A percentile compares a stretch with the other conserved stretches of the same genome.
These are phyloP conservation scores for Puccinia coronata DNA, from an alignment of 1,284 basidiomycete genomes.

Conservation along the genomic window DNA sequence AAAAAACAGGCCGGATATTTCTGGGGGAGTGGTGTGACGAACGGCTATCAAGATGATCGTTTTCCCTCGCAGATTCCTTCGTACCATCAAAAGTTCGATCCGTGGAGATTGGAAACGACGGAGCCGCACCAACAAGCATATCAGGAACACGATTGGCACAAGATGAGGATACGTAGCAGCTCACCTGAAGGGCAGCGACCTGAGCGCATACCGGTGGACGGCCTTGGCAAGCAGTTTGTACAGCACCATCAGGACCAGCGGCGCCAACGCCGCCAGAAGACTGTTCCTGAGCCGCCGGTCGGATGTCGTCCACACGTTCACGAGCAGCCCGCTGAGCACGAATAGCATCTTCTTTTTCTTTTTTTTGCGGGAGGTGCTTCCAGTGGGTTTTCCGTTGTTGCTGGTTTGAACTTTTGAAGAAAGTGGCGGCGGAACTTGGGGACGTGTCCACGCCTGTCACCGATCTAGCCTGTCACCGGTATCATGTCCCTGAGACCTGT, in stretches of 20 bases:
- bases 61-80: conserved; percentile 23
- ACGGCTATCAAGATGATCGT: conserved; percentile 37
- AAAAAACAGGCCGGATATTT: neutral
- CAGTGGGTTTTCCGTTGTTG: neutral
- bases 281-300: neutral
- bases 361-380: neutral
- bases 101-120: too few species aligned
- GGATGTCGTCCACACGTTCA: conserved; percentile 1
- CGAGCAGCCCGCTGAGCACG: neutral
- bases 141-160: neutral
- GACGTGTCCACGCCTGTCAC: too few species aligned
- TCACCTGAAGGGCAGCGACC: conserved; percentile 6
- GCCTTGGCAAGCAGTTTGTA: neutral
- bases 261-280: neutral
- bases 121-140: too few species aligned
- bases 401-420: too few species aligned
- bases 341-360: neutral
- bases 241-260: neutral
- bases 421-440: too few species aligned
- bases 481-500: too few species aligned
- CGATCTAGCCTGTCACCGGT: too few species aligned
- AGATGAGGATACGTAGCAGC: neutral
- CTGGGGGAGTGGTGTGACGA: neutral
- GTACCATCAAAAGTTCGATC: neutral
- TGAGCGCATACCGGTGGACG: conserved; percentile 13